phyloP scores from a whole-genome alignment of 1,139 yeast species.

The Geotrichum reessii region DNA sequence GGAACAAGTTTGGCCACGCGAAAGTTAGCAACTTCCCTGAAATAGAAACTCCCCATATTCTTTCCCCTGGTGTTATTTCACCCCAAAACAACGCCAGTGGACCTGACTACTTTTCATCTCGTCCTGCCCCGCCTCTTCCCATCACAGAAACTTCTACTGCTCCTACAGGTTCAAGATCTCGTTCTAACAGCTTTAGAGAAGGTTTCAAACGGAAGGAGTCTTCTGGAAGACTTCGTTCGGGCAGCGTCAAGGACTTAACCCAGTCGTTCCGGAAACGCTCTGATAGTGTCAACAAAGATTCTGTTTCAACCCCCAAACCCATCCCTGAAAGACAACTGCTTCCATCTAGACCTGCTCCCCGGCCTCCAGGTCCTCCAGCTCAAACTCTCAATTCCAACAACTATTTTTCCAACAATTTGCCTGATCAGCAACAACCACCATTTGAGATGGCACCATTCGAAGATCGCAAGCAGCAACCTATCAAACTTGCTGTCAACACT shows the following conservation, averaged over 20 bases:
- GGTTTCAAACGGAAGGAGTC: slow-evolving; percentile 17
- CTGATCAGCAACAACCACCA: not conserved
- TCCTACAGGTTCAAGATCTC: not conserved
- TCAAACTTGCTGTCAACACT: slow-evolving; percentile 11
- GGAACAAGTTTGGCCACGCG: slow-evolving; percentile 60
- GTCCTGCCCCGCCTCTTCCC: slow-evolving; percentile 18
- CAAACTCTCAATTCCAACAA: slow-evolving; percentile 26
- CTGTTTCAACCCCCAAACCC: slow-evolving; percentile 10
- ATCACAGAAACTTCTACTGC: slow-evolving; percentile 33
- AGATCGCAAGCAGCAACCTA: slow-evolving; percentile 7
- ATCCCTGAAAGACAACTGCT: slow-evolving; percentile 39
- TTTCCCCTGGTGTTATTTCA: slow-evolving; percentile 8
- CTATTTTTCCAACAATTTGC: not conserved
- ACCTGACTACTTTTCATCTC: slow-evolving; percentile 9
- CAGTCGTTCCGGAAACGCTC: slow-evolving; percentile 16
- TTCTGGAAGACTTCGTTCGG: slow-evolving; percentile 13
- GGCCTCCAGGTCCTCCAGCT: slow-evolving; percentile 35
- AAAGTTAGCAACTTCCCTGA: slow-evolving; percentile 31
- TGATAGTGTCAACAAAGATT: slow-evolving; percentile 14
- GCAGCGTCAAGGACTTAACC: slow-evolving; percentile 18
- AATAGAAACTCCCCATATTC: slow-evolving; percentile 15
- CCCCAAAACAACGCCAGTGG: not conserved
- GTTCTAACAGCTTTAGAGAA: slow-evolving; percentile 18
- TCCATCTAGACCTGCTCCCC: slow-evolving; percentile 67
- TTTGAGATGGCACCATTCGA: slow-evolving; percentile 1